These are phyloP conservation scores for Pestalotiopsis sp. DNA, from an alignment of 2,329 filamentous ascomycete genomes.

Conservation along the genomic window DNA sequence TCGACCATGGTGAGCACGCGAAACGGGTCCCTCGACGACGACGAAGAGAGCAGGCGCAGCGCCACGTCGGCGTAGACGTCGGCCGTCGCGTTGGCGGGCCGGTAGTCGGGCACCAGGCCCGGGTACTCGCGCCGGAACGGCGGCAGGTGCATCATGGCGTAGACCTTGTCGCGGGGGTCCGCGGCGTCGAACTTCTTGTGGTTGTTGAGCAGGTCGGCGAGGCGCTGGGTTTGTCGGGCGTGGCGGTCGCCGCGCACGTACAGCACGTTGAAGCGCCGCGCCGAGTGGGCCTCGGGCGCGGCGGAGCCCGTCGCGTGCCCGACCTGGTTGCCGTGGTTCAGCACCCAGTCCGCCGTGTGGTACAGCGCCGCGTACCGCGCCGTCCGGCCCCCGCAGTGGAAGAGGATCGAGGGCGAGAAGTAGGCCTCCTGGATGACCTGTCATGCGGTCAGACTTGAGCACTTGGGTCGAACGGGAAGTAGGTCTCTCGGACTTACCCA, in stretches of 20 bases:
- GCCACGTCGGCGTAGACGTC: not conserved
- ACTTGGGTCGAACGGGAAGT: no score
- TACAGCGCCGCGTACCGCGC: conserved; percentile 6
- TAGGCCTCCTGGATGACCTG: conserved; percentile 11
- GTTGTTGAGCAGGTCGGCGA: not conserved
- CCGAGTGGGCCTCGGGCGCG: no score
- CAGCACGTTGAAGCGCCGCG: not conserved
- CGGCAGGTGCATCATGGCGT: conserved; percentile 12
- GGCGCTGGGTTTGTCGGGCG: not conserved
- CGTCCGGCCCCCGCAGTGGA: conserved; percentile 9
- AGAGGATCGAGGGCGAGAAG: conserved; percentile 7
- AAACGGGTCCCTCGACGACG: not conserved
- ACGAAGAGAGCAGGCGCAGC: not conserved
- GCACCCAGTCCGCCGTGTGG: conserved; percentile 7
- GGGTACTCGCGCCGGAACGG: conserved; percentile 10
- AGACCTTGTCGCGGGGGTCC: conserved; percentile 10
- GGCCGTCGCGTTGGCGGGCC: not conserved
- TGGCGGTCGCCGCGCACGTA: not conserved
- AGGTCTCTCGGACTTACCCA: not conserved
- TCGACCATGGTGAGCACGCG: not conserved
- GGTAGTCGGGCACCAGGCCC: not conserved
- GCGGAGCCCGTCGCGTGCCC: not conserved
- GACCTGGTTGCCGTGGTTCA: not conserved
- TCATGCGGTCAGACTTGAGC: not conserved
- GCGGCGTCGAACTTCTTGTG: not conserved